Conservation (phyloP, 129 eudicot genomes). For the Solidago caesia region DNA sequence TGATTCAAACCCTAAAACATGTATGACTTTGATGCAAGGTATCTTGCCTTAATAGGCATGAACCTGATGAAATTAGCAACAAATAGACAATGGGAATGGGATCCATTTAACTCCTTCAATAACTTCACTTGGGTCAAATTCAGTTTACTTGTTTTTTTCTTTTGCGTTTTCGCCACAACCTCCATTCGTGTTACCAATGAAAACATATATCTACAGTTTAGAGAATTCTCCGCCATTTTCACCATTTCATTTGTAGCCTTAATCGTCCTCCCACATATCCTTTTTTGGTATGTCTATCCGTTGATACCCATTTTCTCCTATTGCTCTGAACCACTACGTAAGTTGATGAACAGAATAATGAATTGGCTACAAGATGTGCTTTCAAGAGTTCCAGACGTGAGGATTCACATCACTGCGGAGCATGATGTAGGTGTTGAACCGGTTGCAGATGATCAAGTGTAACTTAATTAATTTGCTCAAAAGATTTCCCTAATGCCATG, state of each 20-base stretch:
- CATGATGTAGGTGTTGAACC: conserved; percentile 26
- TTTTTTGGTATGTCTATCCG: conserved; percentile 40
- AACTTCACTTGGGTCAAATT: conserved; percentile 35
- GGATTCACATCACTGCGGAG: conserved; percentile 28
- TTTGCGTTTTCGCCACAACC: conserved; percentile 29
- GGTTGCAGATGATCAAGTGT: conserved; percentile 19
- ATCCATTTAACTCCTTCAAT: conserved; percentile 33
- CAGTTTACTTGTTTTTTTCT: conserved; percentile 11
- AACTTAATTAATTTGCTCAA: not conserved
- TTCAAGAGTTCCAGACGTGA: conserved; percentile 27
- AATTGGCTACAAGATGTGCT: conserved; percentile 21
- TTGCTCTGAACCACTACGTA: conserved; percentile 17
- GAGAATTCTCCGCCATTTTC: conserved; percentile 20
- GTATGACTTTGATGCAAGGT: conserved; percentile 38
- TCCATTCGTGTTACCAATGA: conserved; percentile 14
- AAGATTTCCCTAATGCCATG: too few species aligned
- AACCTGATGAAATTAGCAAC: conserved; percentile 32
- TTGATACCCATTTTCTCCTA: conserved; percentile 20
- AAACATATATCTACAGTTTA: conserved; percentile 23
- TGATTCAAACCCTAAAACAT: conserved; percentile 19
- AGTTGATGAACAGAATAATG: not conserved
- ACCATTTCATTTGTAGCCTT: conserved; percentile 26
- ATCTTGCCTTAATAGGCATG: conserved; percentile 25
- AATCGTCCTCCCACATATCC: conserved; percentile 28
- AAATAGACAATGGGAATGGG: conserved; percentile 46